Base-by-base conservation (phyloP, 306 rosid genomes). In the Begonia peltatifolia region DNA sequence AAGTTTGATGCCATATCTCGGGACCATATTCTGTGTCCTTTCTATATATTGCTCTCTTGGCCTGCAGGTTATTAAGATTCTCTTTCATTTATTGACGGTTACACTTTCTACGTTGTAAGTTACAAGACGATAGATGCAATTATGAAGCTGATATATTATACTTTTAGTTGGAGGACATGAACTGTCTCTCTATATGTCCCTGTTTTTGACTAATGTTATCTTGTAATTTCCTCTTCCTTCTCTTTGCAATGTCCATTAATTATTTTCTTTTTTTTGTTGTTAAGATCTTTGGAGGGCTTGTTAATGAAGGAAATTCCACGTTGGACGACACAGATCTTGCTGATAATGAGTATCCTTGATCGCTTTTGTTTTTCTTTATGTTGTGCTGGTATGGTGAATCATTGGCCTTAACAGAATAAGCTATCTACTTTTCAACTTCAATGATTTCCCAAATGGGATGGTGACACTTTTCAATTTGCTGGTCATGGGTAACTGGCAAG, bases 1-100 rank as follows among this genome's bases (percentile, higher is more conserved):
- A 16, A 90, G 99, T 72, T 73, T 90, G 78, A 90, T 86, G 99
- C 99, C 99, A 18, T 90, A 86, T 75, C 77, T 90, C 10, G 99
- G 99, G 62, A 86, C 83, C 67, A 73, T 90, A 70, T 86, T 90
- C 77, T 86, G 88, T 68, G 60, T 81, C 62, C 64, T 86, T 6
- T 83, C 94, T 64, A 63, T 90, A 53, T 90, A 90, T 73, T 86
- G 95, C 68, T 68, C 86, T 52, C 73, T 90, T 71, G 99, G 95
- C 58, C 73, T 83, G 41, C 99, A 90, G 99, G 99, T 90, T 71
- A 64, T 61, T 64, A 30, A 47, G 58, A 57, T 58, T 55, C 52
- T 55, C 36, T 30, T 30, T 30, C 38, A 30, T 30, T 5, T 30
- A 30, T 30, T 6, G 8, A 30, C 54, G 41, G 14, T 58, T 48